These are phyloP conservation scores for Mycosphaerella sp. DNA, from an alignment of 2,329 filamentous ascomycete species.

Conservation along the genomic window DNA sequence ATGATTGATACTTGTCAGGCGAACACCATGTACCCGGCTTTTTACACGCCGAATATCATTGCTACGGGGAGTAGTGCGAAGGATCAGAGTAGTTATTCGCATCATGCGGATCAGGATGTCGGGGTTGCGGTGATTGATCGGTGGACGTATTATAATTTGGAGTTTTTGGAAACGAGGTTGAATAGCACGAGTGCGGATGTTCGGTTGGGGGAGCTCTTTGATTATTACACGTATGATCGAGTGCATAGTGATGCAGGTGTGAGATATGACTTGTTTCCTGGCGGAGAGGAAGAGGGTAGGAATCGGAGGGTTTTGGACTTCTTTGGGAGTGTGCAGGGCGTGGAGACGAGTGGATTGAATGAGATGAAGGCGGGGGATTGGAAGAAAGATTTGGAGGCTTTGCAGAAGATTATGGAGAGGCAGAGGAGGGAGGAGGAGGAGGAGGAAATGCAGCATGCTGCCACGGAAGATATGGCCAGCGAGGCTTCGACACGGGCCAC, in stretches of 20 bases:
- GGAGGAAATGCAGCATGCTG: neutral
- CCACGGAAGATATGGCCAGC: constrained; percentile 3
- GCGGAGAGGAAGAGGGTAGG: constrained; percentile 70
- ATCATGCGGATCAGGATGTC: constrained; percentile 96
- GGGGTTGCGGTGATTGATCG: constrained; percentile 97
- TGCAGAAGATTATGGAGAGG: constrained; percentile 58
- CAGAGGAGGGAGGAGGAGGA: constrained; percentile 29
- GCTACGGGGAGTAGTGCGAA: constrained; percentile 95
- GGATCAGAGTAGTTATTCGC: constrained; percentile 93
- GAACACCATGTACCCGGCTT: constrained; percentile 98
- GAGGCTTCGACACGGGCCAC: constrained; percentile 11
- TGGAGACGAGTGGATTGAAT: constrained; percentile 59
- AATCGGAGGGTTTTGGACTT: constrained; percentile 88
- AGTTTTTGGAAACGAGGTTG: constrained; percentile 89
- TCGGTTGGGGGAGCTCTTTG: constrained; percentile 88
- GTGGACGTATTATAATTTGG: constrained; percentile 97
- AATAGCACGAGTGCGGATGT: constrained; percentile 74
- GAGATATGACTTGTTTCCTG: constrained; percentile 89
- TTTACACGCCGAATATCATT: constrained; percentile 97
- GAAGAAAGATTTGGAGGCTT: constrained; percentile 67
- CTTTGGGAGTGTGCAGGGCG: constrained; percentile 96
- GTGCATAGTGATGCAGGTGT: constrained; percentile 91
- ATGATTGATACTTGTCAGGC: constrained; percentile 99
- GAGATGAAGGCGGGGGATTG: constrained; percentile 44
- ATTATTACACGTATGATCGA: constrained; percentile 90